Percentiles rank a stretch among this genome's conserved stretches.
phyloP scores from a whole-genome alignment of 805 yeast genomes.

The Henningerozyma blattae region DNA sequence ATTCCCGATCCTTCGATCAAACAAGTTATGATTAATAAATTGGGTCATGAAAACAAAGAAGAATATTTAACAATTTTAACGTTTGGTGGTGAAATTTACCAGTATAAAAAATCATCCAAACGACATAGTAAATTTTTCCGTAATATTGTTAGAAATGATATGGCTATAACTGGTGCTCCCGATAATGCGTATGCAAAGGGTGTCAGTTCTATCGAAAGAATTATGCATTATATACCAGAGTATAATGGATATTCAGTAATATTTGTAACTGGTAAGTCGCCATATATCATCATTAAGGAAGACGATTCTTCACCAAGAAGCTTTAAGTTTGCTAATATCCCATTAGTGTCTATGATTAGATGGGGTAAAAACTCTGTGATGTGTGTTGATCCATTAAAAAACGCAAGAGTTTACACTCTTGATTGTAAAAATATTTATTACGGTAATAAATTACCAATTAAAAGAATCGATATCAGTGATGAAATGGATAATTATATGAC shows the following conservation, averaged over 20 bases:
- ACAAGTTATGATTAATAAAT: slow-evolving; percentile 47
- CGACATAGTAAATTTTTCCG: slow-evolving; percentile 15
- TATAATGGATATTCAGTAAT: slow-evolving; percentile 48
- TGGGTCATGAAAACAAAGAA: slow-evolving; percentile 51
- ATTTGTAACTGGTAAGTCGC: slow-evolving; percentile 62
- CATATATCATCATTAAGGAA: slow-evolving; percentile 57
- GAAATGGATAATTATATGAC: slow-evolving; percentile 28
- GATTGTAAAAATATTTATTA: slow-evolving; percentile 32
- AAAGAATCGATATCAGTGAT: slow-evolving; percentile 35
- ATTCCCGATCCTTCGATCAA: slow-evolving; percentile 67
- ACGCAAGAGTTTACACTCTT: slow-evolving; percentile 43
- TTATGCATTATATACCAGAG: slow-evolving; percentile 45
- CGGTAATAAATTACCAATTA: slow-evolving; percentile 50
- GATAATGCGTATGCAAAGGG: slow-evolving; percentile 63
- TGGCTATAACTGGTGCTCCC: slow-evolving; percentile 64
- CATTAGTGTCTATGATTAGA: slow-evolving; percentile 45
- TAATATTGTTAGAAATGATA: slow-evolving; percentile 20
- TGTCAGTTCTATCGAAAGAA: slow-evolving; percentile 51
- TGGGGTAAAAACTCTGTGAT: slow-evolving; percentile 37
- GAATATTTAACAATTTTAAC: slow-evolving; percentile 64
- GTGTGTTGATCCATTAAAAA: slow-evolving; percentile 56
- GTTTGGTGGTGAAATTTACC: slow-evolving; percentile 65
- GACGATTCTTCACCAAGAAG: slow-evolving; percentile 52
- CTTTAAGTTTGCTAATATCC: slow-evolving; percentile 51
- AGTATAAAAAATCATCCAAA: slow-evolving; percentile 41